phyloP scores from a whole-genome alignment of 208 protist species.

The Histomonas meleagridis region DNA sequence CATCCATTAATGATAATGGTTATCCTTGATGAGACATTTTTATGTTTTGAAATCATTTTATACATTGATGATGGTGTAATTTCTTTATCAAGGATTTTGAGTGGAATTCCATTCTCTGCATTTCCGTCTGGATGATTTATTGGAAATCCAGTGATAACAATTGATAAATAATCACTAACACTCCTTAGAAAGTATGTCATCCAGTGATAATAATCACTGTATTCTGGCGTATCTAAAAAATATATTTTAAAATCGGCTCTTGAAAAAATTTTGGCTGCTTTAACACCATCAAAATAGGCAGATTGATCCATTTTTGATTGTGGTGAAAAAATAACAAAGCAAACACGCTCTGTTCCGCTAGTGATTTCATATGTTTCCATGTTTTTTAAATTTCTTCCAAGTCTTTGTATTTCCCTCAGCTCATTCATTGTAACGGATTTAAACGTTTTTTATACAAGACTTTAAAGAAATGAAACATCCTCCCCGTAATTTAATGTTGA shows the following conservation, averaged over 20 bases:
- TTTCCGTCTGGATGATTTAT: background rate
- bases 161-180: background rate
- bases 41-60: background rate
- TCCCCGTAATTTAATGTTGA: too few species aligned
- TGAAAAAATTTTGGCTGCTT: background rate
- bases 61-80: background rate
- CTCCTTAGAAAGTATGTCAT: background rate
- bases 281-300: background rate
- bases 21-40: background rate
- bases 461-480: too few species aligned
- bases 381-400: background rate
- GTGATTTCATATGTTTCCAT: background rate
- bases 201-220: conserved; percentile 6
- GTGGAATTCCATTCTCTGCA: background rate
- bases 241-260: background rate
- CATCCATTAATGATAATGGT: conserved; percentile 1
- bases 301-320: background rate
- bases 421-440: too few species aligned
- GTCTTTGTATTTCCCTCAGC: background rate
- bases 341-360: background rate
- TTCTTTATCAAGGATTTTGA: conserved; percentile 1
- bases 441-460: too few species aligned
- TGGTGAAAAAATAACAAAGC: background rate
- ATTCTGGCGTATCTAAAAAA: background rate
- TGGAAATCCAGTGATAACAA: background rate